These are phyloP conservation scores for Clarkia xantiana DNA, from an alignment of 345 rosid species.

Conservation along the genomic window DNA sequence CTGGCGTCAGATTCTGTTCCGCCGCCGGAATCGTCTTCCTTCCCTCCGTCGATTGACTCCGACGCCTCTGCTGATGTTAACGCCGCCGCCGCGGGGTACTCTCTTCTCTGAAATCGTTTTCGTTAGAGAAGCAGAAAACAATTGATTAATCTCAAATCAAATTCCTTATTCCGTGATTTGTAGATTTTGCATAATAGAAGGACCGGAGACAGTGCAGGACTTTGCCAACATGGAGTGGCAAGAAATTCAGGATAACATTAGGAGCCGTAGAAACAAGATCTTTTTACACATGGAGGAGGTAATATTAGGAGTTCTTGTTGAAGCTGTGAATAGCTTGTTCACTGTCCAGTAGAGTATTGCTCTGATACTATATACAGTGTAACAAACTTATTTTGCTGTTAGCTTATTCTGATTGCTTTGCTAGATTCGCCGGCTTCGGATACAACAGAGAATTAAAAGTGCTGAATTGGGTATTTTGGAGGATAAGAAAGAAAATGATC, in stretches of 20 bases:
- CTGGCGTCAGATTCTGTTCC: constrained; percentile 40
- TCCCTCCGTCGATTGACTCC: constrained; percentile 36
- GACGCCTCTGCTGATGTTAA: constrained; percentile 32
- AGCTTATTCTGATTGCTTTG: no score
- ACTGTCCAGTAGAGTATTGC: no score
- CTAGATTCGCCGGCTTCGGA: constrained; percentile 82
- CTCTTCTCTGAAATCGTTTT: background rate
- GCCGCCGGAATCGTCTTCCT: constrained; percentile 20
- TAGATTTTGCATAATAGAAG: constrained; percentile 97
- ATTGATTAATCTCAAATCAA: background rate
- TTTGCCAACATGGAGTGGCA: constrained; percentile 77
- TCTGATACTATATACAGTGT: background rate
- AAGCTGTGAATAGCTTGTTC: background rate
- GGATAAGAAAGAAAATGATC: constrained; percentile 54
- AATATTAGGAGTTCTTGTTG: background rate
- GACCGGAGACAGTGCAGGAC: constrained; percentile 91
- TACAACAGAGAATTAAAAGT: constrained; percentile 73
- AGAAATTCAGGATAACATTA: constrained; percentile 89
- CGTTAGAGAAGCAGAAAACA: no score
- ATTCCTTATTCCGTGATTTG: background rate
- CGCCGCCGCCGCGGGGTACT: constrained; percentile 21
- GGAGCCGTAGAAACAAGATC: constrained; percentile 86
- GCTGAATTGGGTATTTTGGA: constrained; percentile 53
- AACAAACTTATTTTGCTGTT: background rate
- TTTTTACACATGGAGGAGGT: constrained; percentile 98